phyloP scores from a whole-genome alignment of 768 basidiomycete genomes.

The Terana coerulea region DNA sequence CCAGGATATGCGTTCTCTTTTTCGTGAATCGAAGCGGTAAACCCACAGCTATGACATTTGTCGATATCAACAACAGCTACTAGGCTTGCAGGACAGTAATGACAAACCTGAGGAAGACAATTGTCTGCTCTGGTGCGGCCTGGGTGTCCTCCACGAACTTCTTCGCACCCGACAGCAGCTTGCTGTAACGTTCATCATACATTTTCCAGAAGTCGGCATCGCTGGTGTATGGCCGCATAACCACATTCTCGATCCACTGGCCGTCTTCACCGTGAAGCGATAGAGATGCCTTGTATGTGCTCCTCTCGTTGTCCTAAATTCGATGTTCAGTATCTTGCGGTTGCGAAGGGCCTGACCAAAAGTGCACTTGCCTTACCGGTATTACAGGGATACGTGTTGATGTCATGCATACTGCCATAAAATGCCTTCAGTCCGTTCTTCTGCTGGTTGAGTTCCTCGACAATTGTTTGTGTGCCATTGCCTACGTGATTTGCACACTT shows the following conservation, averaged over 20 bases:
- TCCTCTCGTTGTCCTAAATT: slow-evolving; percentile 51
- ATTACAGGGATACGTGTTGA: slow-evolving; percentile 91
- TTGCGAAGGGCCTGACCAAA: no score
- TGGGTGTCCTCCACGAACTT: slow-evolving; percentile 64
- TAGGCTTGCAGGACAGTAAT: not conserved
- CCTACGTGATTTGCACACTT: no score
- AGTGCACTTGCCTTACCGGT: slow-evolving; percentile 46
- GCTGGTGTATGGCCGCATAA: slow-evolving; percentile 67
- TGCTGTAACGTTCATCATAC: slow-evolving; percentile 61
- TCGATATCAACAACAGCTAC: not conserved
- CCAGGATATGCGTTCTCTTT: slow-evolving; percentile 89
- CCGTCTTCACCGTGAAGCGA: slow-evolving; percentile 75
- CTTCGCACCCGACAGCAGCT: slow-evolving; percentile 61
- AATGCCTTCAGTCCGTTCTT: slow-evolving; percentile 43
- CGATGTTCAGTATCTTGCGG: not conserved
- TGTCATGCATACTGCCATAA: slow-evolving; percentile 90
- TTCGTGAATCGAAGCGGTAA: slow-evolving; percentile 94
- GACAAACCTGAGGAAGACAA: slow-evolving; percentile 82
- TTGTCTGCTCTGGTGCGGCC: slow-evolving; percentile 32
- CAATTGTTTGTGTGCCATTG: slow-evolving; percentile 89
- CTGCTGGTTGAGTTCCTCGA: slow-evolving; percentile 83
- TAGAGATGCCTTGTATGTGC: slow-evolving; percentile 82
- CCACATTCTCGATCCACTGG: slow-evolving; percentile 84
- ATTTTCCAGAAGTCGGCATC: slow-evolving; percentile 73
- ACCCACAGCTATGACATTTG: slow-evolving; percentile 64